These are phyloP conservation scores for Trichoderma endophyticum DNA, from an alignment of 2,329 filamentous ascomycete species.

Conservation along the genomic window DNA sequence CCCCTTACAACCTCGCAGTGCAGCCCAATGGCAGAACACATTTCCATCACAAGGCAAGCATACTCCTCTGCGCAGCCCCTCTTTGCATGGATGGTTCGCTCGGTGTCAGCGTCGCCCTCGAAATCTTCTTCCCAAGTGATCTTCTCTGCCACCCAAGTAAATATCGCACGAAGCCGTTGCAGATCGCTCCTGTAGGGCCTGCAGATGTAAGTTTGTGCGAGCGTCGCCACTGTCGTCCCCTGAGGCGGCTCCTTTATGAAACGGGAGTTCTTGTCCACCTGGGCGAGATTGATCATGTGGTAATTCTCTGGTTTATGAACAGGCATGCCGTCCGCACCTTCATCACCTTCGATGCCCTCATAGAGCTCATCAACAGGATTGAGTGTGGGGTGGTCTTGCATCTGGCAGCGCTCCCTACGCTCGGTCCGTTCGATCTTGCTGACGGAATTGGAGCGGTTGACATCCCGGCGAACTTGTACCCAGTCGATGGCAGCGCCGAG, in stretches of 20 bases:
- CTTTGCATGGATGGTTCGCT: slow-evolving; percentile 78
- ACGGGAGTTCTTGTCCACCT: slow-evolving; percentile 93
- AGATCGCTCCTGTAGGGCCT: slow-evolving; percentile 92
- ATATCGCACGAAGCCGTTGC: slow-evolving; percentile 88
- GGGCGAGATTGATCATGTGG: slow-evolving; percentile 69
- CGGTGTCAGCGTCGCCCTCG: slow-evolving; percentile 78
- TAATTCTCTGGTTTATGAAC: slow-evolving; percentile 83
- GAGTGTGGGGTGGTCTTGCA: slow-evolving; percentile 87
- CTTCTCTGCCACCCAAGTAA: slow-evolving; percentile 95
- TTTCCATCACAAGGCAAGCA: slow-evolving; percentile 81
- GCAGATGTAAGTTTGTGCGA: slow-evolving; percentile 90
- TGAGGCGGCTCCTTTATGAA: slow-evolving; percentile 83
- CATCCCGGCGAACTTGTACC: slow-evolving; percentile 95
- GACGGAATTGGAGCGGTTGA: slow-evolving; percentile 91
- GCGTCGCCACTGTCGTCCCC: slow-evolving; percentile 73
- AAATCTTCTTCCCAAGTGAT: slow-evolving; percentile 95
- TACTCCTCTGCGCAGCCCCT: slow-evolving; percentile 87
- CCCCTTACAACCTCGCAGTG: slow-evolving; percentile 84
- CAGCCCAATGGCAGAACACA: slow-evolving; percentile 87
- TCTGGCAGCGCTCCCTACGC: slow-evolving; percentile 82
- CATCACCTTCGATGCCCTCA: slow-evolving; percentile 82
- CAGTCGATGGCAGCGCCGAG: slow-evolving; percentile 68
- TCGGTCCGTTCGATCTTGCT: slow-evolving; percentile 85
- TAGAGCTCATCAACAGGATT: slow-evolving; percentile 87
- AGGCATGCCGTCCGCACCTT: slow-evolving; percentile 78